phyloP scores from a whole-genome alignment of 75 land plant species.

The Cunninghamia lanceolata region DNA sequence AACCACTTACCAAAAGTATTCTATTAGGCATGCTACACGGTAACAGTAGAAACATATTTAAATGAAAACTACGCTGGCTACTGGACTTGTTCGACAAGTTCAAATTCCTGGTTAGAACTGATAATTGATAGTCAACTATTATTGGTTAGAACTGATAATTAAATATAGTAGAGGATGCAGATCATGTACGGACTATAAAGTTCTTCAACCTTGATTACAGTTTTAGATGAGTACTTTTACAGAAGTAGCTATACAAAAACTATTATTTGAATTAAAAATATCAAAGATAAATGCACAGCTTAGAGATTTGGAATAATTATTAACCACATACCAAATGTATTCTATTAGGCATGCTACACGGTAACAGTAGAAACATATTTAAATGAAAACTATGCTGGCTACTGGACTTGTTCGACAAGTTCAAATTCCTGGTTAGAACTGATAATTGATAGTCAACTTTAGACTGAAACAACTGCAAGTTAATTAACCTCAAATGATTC shows the following conservation, averaged over 20 bases:
- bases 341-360: neutral
- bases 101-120: neutral
- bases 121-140: neutral
- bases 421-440: neutral
- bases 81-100: neutral
- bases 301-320: neutral
- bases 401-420: neutral
- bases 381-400: neutral
- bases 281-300: neutral
- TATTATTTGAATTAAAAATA: neutral
- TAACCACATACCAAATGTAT: too few species aligned
- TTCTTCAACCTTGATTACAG: neutral
- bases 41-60: neutral
- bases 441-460: neutral
- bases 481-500: neutral
- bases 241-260: neutral
- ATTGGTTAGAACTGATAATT: too few species aligned
- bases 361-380: neutral
- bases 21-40: neutral
- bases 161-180: neutral
- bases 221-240: neutral
- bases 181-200: neutral
- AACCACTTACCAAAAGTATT: too few species aligned
- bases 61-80: neutral
- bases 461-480: neutral